Evolutionary conservation across 176 grass and related monocot species (phyloP).

Genomic region (Elaeis guineensis): DNA sequence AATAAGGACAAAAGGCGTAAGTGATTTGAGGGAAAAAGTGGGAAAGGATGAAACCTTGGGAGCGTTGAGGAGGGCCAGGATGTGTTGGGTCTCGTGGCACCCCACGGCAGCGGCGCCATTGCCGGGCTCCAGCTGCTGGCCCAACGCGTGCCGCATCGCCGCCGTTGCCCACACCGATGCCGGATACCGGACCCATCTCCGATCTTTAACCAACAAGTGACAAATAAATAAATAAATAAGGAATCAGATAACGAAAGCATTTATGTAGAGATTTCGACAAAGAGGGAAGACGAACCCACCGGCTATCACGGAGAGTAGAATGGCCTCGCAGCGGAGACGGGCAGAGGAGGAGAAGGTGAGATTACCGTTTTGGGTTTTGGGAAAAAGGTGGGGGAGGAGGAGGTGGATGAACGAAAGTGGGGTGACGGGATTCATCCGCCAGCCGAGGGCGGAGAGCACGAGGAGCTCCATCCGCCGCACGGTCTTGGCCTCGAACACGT

Average conservation of each 20-base stretch:
- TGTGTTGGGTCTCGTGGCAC: constrained; percentile 15
- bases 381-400: constrained; percentile 20
- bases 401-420: constrained; percentile 66
- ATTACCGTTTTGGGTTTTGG: background rate
- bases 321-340: constrained; percentile 25
- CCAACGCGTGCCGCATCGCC: constrained; percentile 34
- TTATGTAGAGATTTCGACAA: background rate
- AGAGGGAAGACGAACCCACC: constrained; percentile 32
- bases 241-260: background rate
- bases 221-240: background rate
- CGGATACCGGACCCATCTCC: constrained; percentile 60
- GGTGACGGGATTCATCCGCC: constrained; percentile 72
- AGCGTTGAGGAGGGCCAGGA: constrained; percentile 40
- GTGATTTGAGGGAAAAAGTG: background rate
- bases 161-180: constrained; percentile 74
- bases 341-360: background rate
- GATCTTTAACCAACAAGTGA: constrained; percentile 32
- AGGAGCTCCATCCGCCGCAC: constrained; percentile 79
- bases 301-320: constrained; percentile 38
- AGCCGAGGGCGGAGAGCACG: constrained; percentile 55
- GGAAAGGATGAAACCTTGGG: constrained; percentile 33
- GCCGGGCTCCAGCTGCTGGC: background rate
- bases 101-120: background rate
- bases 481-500: constrained; percentile 62
- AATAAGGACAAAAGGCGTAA: no score